Conservation (phyloP, 2,329 filamentous ascomycete genomes). For the Cladophialophora exuberans region DNA sequence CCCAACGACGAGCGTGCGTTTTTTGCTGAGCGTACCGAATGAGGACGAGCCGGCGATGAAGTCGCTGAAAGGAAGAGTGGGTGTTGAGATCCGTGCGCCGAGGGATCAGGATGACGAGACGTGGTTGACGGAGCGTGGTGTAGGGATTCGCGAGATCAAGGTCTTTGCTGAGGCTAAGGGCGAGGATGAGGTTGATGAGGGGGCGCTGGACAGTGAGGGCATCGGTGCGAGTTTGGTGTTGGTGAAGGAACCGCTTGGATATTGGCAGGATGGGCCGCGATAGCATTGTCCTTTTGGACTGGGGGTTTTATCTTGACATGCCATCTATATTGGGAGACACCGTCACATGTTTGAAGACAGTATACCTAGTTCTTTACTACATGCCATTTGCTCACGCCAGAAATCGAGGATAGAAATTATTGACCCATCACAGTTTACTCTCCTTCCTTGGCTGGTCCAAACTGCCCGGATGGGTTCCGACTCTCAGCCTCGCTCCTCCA, state of each 20-base stretch:
- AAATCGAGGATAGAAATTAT: too few species aligned
- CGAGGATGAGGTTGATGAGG: slow-evolving; percentile 20
- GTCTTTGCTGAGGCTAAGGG: slow-evolving; percentile 18
- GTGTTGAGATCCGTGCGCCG: slow-evolving; percentile 22
- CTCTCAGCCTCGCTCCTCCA: slow-evolving; percentile 48
- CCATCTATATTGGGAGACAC: too few species aligned
- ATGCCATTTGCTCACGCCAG: too few species aligned
- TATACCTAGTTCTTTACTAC: not conserved
- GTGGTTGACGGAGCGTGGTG: slow-evolving; percentile 26
- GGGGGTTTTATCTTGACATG: too few species aligned
- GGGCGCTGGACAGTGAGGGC: slow-evolving; percentile 24
- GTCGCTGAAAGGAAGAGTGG: slow-evolving; percentile 14
- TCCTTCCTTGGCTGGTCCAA: not conserved
- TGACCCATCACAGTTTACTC: slow-evolving; percentile 6
- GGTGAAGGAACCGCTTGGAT: slow-evolving; percentile 9
- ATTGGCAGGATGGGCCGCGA: slow-evolving; percentile 1
- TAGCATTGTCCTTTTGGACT: too few species aligned
- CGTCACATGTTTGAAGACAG: too few species aligned
- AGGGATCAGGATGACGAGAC: slow-evolving; percentile 23
- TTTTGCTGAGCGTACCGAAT: slow-evolving; percentile 20
- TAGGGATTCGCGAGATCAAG: slow-evolving; percentile 27
- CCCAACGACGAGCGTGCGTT: slow-evolving; percentile 20
- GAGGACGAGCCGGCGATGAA: slow-evolving; percentile 15
- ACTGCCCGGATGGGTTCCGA: slow-evolving; percentile 11
- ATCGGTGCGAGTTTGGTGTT: slow-evolving; percentile 26